Base-by-base conservation (phyloP, 179 eudicot genomes). In the Pouteria campechiana region DNA sequence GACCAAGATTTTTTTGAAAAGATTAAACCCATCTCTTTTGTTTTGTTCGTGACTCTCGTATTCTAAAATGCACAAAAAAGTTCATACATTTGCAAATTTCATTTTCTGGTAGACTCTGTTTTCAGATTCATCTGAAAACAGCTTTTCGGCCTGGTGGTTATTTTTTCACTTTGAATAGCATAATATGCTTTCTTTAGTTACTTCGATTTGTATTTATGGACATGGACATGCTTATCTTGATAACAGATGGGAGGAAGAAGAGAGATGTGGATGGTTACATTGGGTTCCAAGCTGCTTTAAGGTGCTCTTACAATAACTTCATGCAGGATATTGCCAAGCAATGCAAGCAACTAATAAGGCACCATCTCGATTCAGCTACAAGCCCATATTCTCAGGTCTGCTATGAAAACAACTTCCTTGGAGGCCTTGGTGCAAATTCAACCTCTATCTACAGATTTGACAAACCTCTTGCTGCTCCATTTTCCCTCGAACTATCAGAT, bases 351-450 rank as follows among this genome's bases (percentile, higher is more conserved):
- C 75, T 92, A 14, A 79, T 87, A 25, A 55, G 88, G 27, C 94
- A 92, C 64, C 99, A 92, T 59, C 92, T 92, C 60, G 99, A 92
- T 65, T 86, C 96, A 55, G 96, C 79, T 7, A 87, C 99, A 44
- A 87, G 99, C 63, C 94, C 94, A 15, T 92, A 87, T 48, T 86
- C 94, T 58, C 82, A 69, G 42, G 80, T 87, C 37, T 92, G 85
- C 63, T 83, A 82, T 33, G 94, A 82, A 54, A 73, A 50, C 46
- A 74, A 81, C 28, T 25, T 57, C 51, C 50, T 44, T 37, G 76
- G 68, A 28, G 64, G 61, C 52, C 65, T 52, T 29, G 68, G 70
- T 42, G 63, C 68, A 5, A 52, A 52, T 49, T 27, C 63, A 43
- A 52, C 63, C 53, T 47, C 74, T 10, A 54, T 25, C 9, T 52